These are phyloP conservation scores for Escallonia herrerae DNA, from an alignment of 129 eudicot species.

Conservation along the genomic window DNA sequence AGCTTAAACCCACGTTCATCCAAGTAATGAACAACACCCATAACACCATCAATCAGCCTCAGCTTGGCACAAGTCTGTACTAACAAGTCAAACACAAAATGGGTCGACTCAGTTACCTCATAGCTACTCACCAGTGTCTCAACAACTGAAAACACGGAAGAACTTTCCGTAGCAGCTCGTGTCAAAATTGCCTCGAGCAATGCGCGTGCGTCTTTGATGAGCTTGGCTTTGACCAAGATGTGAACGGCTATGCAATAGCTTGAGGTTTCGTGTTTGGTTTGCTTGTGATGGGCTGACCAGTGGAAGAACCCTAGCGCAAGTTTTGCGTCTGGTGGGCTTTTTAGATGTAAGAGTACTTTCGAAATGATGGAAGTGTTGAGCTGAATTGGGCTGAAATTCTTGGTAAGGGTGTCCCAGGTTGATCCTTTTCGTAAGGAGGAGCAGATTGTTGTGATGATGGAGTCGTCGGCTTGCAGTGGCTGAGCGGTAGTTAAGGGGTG, in stretches of 20 bases:
- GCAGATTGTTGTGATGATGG: constrained; percentile 32
- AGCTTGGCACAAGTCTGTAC: constrained; percentile 71
- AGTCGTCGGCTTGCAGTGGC: constrained; percentile 6
- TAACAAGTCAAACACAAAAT: constrained; percentile 70
- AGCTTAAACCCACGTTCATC: constrained; percentile 49
- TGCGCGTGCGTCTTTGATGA: constrained; percentile 62
- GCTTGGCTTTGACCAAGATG: constrained; percentile 48
- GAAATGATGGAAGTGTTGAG: constrained; percentile 32
- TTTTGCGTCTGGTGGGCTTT: constrained; percentile 57
- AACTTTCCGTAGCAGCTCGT: constrained; percentile 21
- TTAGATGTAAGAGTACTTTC: constrained; percentile 50
- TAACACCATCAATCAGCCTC: constrained; percentile 48
- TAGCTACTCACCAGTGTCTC: constrained; percentile 39
- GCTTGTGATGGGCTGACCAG: constrained; percentile 57
- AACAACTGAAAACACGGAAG: constrained; percentile 23
- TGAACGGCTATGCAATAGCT: constrained; percentile 61
- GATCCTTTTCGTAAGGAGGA: constrained; percentile 45
- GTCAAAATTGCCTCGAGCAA: constrained; percentile 49
- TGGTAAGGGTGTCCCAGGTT: constrained; percentile 48
- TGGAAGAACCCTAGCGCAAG: constrained; percentile 70
- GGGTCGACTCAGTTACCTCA: constrained; percentile 33
- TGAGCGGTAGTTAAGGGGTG: no score
- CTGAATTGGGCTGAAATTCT: constrained; percentile 20
- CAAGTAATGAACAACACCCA: constrained; percentile 44
- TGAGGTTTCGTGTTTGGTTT: constrained; percentile 35